These are phyloP conservation scores for Fonsecaea pedrosoi DNA, from an alignment of 2,329 filamentous ascomycete genomes.

Conservation along the genomic window DNA sequence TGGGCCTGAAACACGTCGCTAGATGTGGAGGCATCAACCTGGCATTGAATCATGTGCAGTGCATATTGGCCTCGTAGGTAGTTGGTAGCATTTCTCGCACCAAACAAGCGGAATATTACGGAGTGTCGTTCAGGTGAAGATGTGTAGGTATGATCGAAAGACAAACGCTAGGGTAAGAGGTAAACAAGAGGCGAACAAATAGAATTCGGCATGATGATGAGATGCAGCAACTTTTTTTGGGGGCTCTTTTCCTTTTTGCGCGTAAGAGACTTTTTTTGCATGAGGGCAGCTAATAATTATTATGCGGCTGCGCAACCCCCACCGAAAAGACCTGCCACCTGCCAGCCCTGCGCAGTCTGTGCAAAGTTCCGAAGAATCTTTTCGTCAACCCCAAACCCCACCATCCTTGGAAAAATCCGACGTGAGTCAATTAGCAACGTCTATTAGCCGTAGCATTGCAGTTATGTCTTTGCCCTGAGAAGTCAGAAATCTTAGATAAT, in stretches of 20 bases:
- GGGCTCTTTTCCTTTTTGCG: neutral
- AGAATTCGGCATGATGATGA: neutral
- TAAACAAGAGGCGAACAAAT: constrained; percentile 5
- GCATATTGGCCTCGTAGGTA: no score
- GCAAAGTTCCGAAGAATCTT: constrained; percentile 2
- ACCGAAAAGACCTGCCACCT: neutral
- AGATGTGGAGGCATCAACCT: neutral
- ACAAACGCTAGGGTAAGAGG: neutral
- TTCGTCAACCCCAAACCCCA: neutral
- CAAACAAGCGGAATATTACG: neutral
- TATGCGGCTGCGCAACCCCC: neutral
- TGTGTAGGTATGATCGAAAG: neutral
- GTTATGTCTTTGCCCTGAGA: neutral
- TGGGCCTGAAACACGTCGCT: neutral
- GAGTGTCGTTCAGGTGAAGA: neutral
- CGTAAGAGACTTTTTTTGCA: neutral
- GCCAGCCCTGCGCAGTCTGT: neutral
- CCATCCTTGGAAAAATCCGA: neutral
- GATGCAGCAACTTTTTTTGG: neutral
- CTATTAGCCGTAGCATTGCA: constrained; percentile 33
- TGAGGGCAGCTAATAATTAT: neutral
- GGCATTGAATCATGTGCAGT: no score
- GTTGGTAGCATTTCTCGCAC: neutral
- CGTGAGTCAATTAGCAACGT: neutral
- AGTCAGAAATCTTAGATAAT: neutral